phyloP scores from a whole-genome alignment of 441 rosid genomes.

The Flueggea neowawraea region DNA sequence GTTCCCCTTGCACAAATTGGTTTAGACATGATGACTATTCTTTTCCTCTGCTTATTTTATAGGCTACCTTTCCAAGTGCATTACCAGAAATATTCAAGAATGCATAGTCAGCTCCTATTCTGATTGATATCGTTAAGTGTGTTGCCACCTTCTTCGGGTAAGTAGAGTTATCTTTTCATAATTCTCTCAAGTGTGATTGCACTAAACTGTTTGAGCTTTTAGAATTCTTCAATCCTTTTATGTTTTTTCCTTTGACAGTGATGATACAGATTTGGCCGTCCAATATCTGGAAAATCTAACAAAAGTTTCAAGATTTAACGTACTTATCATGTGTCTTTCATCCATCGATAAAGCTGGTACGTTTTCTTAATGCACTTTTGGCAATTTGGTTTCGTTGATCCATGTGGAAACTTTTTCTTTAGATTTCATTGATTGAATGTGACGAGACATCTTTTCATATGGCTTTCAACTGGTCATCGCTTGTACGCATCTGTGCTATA shows the following conservation, averaged over 20 bases:
- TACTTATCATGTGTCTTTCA: constrained; percentile 79
- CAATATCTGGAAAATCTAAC: constrained; percentile 71
- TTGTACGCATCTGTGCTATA: too few relatives aligned
- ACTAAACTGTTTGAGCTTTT: background rate
- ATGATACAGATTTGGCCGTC: constrained; percentile 67
- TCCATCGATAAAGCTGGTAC: constrained; percentile 69
- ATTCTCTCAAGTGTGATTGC: background rate
- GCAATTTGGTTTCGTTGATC: background rate
- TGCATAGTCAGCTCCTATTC: constrained; percentile 62
- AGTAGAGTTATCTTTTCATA: constrained; percentile 21
- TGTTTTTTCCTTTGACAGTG: constrained; percentile 41
- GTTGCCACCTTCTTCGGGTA: constrained; percentile 66
- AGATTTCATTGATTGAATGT: too few relatives aligned
- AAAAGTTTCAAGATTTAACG: constrained; percentile 84
- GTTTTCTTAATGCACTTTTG: constrained; percentile 6
- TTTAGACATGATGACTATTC: constrained; percentile 7
- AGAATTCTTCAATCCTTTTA: constrained; percentile 6
- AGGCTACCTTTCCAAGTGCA: constrained; percentile 73
- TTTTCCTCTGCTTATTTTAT: constrained; percentile 13
- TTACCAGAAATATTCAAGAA: constrained; percentile 78
- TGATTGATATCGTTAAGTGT: constrained; percentile 70
- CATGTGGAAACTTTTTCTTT: background rate
- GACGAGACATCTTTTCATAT: too few relatives aligned
- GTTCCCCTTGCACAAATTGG: background rate
- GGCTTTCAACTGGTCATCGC: too few relatives aligned